Evolutionary conservation across 2,329 filamentous ascomycete species (phyloP).

Genomic region (Dryadomyces quercivorus): DNA sequence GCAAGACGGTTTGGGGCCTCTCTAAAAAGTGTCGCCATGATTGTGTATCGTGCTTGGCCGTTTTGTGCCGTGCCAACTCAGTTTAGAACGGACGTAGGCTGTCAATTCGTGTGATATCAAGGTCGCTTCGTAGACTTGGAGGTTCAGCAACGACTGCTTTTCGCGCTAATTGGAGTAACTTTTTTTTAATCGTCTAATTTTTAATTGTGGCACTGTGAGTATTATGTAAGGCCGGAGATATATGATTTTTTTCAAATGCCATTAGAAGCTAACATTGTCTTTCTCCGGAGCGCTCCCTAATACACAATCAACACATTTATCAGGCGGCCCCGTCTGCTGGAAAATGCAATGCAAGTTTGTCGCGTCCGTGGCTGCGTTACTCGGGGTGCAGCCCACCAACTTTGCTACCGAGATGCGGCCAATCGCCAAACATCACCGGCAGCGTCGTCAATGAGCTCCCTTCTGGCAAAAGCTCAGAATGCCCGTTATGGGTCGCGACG

Average conservation of each 20-base stretch:
- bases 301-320: not conserved
- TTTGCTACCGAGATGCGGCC: not conserved
- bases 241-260: not conserved
- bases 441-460: not conserved
- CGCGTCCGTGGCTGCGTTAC: slow-evolving; percentile 5
- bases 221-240: no score
- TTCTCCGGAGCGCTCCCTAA: not conserved
- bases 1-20: not conserved
- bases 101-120: not conserved
- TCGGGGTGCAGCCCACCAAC: slow-evolving; percentile 1
- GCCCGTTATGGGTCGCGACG: not conserved
- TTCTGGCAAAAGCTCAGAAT: not conserved
- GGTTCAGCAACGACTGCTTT: not conserved
- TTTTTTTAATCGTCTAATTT: not conserved
- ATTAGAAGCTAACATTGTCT: not conserved
- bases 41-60: not conserved
- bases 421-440: not conserved
- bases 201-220: not conserved
- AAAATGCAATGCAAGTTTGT: slow-evolving; percentile 11
- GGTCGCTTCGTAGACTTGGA: not conserved
- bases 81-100: not conserved
- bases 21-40: not conserved
- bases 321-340: slow-evolving; percentile 7
- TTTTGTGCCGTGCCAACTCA: not conserved
- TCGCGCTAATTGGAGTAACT: not conserved